phyloP scores from a whole-genome alignment of 345 rosid genomes.

The Boechera divaricarpa region DNA sequence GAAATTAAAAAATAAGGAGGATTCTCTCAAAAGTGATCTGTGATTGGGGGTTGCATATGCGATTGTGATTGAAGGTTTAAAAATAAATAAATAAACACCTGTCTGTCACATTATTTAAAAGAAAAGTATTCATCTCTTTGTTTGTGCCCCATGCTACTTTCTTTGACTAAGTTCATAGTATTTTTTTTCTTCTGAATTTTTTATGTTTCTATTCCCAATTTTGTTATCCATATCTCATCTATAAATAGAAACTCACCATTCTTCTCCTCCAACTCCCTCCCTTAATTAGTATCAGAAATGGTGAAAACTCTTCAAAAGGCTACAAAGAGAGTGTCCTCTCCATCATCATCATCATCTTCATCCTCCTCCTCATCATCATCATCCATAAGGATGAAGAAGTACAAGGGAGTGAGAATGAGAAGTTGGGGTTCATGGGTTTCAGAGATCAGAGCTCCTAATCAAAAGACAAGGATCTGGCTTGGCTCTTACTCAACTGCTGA shows the following conservation, averaged over 20 bases:
- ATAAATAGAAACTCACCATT: slow-evolving; percentile 39
- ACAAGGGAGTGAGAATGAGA: slow-evolving; percentile 96
- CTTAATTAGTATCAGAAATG: slow-evolving; percentile 46
- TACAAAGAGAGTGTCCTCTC: slow-evolving; percentile 45
- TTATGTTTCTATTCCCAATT: slow-evolving; percentile 33
- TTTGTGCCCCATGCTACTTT: slow-evolving; percentile 45
- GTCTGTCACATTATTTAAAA: slow-evolving; percentile 32
- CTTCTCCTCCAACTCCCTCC: slow-evolving; percentile 33
- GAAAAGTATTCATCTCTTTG: slow-evolving; percentile 31
- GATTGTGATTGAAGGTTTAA: slow-evolving; percentile 20
- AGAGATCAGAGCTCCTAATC: slow-evolving; percentile 96
- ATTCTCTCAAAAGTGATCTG: slow-evolving; percentile 33
- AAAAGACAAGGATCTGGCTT: slow-evolving; percentile 93
- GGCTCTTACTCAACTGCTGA: slow-evolving; percentile 96
- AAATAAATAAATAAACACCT: slow-evolving; percentile 2
- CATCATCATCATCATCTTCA: slow-evolving; percentile 36
- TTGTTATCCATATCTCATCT: slow-evolving; percentile 43
- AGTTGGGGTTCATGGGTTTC: slow-evolving; percentile 99
- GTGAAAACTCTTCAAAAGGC: slow-evolving; percentile 63
- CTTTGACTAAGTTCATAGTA: slow-evolving; percentile 43
- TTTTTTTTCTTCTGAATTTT: not conserved
- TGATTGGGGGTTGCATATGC: slow-evolving; percentile 46
- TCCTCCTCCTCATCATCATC: slow-evolving; percentile 43
- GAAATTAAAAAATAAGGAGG: not conserved
- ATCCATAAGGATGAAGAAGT: slow-evolving; percentile 62